These are phyloP conservation scores for Barnettozyma populi DNA, from an alignment of 805 yeast genomes.

Conservation along the genomic window DNA sequence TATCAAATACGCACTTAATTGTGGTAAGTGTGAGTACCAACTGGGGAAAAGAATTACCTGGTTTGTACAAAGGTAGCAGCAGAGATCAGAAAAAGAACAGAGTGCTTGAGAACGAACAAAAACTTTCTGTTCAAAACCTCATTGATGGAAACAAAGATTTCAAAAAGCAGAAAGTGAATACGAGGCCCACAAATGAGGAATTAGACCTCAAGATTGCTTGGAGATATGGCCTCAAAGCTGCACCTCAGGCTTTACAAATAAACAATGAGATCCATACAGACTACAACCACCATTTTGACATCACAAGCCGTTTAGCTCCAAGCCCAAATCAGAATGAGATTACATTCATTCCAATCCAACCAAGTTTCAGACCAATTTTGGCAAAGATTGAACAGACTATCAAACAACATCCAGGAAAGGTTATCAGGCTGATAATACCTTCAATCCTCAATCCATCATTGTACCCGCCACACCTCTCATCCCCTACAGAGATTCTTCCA, in stretches of 20 bases:
- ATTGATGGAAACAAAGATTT: slow-evolving; percentile 28
- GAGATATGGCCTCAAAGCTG: slow-evolving; percentile 68
- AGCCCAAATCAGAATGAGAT: slow-evolving; percentile 60
- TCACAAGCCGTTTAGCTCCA: slow-evolving; percentile 65
- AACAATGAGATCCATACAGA: slow-evolving; percentile 40
- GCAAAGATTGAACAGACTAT: slow-evolving; percentile 40
- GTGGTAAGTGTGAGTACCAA: slow-evolving; percentile 51
- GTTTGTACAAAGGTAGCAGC: slow-evolving; percentile 62
- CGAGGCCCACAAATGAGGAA: slow-evolving; percentile 7
- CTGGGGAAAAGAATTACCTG: slow-evolving; percentile 75
- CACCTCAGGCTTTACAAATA: slow-evolving; percentile 16
- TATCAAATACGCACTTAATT: slow-evolving; percentile 51
- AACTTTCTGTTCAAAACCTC: slow-evolving; percentile 64
- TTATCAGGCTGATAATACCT: slow-evolving; percentile 69
- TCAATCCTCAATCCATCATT: slow-evolving; percentile 73
- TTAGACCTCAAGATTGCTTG: slow-evolving; percentile 82
- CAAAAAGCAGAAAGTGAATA: slow-evolving; percentile 6
- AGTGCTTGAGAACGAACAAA: slow-evolving; percentile 51
- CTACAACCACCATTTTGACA: slow-evolving; percentile 67
- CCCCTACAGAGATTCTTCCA: slow-evolving; percentile 46
- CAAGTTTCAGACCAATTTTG: slow-evolving; percentile 27
- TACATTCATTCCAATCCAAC: slow-evolving; percentile 42
- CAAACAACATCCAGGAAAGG: slow-evolving; percentile 36
- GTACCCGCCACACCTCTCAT: slow-evolving; percentile 48
- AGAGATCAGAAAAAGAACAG: slow-evolving; percentile 60